Base-by-base conservation (phyloP, 345 rosid species). In the Zanthoxylum bungeanum region DNA sequence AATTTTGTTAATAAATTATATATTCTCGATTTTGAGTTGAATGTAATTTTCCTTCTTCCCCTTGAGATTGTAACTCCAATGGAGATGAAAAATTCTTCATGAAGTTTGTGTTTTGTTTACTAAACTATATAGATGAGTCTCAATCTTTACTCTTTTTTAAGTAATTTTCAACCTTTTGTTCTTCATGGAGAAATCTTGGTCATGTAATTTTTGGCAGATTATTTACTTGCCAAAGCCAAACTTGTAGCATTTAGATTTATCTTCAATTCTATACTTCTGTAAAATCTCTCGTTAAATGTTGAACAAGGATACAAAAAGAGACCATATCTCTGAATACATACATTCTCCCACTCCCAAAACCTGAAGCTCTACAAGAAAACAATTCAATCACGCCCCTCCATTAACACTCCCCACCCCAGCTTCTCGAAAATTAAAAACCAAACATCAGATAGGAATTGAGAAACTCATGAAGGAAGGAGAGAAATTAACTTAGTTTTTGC, bases 401-500 rank as follows among this genome's bases (percentile, higher is more conserved):
- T n/a, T 12, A 46, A 59, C 65, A 70, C 46, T 70, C 60, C 70
- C 33, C 67, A 25, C 52, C 70, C 33, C 67, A 25, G 24, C 74
- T 24, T 51, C 14, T n/a, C 0, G 2, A 33, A 28, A n/a, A 71
- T 39, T 42, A 34, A 40, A 30, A 64, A 56, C 49, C 60, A 62
- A 59, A 61, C 21, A 19, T 40, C 60, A 40, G 47, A 49, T 24
- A 36, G 59, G 30, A 1, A 56, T 11, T 5, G 30, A 61, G 49
- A 36, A 25, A 22, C 24, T 7, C n/a, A 19, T 21, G 62, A 30
- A 50, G 36, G 46, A 74, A 33, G 31, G 39, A 37, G 39, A 50
- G 39, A 16, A 46, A 69, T 82, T 84, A 94, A 70, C 84, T 80
- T 31, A 87, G 84, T 76, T 92, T 94, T 76, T 80, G 76, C 76